Percentiles rank a stretch among this genome's conserved stretches.
These are phyloP conservation scores for Xylaria sp. DNA, from an alignment of 2,329 filamentous ascomycete species.

Conservation along the genomic window DNA sequence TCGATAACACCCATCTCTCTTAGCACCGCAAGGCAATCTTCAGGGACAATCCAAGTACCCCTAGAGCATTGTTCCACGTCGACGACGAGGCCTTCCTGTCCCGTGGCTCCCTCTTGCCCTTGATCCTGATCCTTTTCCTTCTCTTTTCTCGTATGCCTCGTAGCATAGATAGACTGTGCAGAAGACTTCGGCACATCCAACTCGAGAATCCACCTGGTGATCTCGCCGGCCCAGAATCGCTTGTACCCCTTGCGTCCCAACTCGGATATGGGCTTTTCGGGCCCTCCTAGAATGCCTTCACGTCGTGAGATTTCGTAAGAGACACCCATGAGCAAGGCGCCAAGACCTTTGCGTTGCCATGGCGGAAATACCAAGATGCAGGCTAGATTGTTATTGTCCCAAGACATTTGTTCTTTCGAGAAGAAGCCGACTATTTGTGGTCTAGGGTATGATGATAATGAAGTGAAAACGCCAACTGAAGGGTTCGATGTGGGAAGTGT, in stretches of 20 bases:
- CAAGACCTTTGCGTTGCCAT: constrained; percentile 89
- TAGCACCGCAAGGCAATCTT: constrained; percentile 81
- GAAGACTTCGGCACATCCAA: constrained; percentile 47
- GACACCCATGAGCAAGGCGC: constrained; percentile 86
- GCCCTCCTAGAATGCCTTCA: constrained; percentile 84
- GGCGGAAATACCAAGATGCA: constrained; percentile 96
- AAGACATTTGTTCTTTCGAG: constrained; percentile 97
- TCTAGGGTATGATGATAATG: constrained; percentile 26
- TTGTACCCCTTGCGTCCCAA: constrained; percentile 82
- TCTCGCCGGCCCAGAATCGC: constrained; percentile 84
- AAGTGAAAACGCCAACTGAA: background rate
- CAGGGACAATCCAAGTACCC: constrained; percentile 81
- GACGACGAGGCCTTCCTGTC: constrained; percentile 50
- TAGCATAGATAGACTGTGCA: background rate
- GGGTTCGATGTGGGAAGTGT: background rate
- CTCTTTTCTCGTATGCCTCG: constrained; percentile 7
- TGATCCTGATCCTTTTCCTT: constrained; percentile 5
- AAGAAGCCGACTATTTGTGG: constrained; percentile 89
- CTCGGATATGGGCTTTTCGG: constrained; percentile 90
- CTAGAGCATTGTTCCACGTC: constrained; percentile 75
- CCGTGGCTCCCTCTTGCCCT: constrained; percentile 27
- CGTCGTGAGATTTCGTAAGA: constrained; percentile 90
- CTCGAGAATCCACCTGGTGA: constrained; percentile 70
- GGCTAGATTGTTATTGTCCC: constrained; percentile 97
- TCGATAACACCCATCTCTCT: constrained; percentile 78